A percentile compares a stretch with the other conserved stretches of the same genome.
phyloP scores from a whole-genome alignment of 2,329 filamentous ascomycete genomes.

The Neofusicoccum sp. region DNA sequence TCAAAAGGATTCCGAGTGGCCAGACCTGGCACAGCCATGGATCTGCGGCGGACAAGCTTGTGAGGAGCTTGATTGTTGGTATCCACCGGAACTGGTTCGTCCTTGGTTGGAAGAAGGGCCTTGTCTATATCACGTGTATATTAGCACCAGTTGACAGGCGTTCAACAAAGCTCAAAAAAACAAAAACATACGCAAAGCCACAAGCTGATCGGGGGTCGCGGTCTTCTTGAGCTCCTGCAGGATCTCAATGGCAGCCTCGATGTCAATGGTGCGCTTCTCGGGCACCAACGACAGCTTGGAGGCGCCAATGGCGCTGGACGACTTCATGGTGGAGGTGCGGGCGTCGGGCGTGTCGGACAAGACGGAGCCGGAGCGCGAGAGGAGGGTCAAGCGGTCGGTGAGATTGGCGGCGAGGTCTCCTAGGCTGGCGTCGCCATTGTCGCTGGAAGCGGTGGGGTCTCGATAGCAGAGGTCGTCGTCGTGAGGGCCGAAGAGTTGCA shows the following conservation, averaged over 20 bases:
- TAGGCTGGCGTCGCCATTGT: slow-evolving; percentile 23
- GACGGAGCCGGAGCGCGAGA: slow-evolving; percentile 31
- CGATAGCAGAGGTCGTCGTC: slow-evolving; percentile 23
- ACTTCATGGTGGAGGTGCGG: slow-evolving; percentile 25
- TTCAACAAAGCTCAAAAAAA: not conserved
- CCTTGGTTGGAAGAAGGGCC: slow-evolving; percentile 22
- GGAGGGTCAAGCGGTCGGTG: slow-evolving; percentile 30
- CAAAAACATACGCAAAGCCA: slow-evolving; percentile 41
- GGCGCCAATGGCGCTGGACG: not conserved
- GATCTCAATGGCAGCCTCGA: slow-evolving; percentile 49
- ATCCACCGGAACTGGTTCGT: slow-evolving; percentile 22
- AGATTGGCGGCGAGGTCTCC: slow-evolving; percentile 29
- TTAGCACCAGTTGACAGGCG: not conserved
- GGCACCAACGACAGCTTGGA: slow-evolving; percentile 37
- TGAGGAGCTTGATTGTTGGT: slow-evolving; percentile 27
- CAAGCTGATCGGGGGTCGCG: slow-evolving; percentile 51
- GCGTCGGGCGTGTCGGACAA: slow-evolving; percentile 32
- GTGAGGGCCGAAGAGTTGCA: slow-evolving; percentile 26
- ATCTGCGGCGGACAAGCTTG: slow-evolving; percentile 40
- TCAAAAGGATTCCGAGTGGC: slow-evolving; percentile 39
- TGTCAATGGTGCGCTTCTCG: slow-evolving; percentile 40
- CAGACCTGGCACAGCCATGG: slow-evolving; percentile 44
- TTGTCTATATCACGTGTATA: slow-evolving; percentile 12
- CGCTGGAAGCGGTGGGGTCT: slow-evolving; percentile 26
- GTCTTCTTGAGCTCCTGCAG: slow-evolving; percentile 52